Evolutionary conservation across 2,329 filamentous ascomycete genomes (phyloP), one percentile per base, ranked within the genome.

Genomic region (Penicillium sp.): DNA sequence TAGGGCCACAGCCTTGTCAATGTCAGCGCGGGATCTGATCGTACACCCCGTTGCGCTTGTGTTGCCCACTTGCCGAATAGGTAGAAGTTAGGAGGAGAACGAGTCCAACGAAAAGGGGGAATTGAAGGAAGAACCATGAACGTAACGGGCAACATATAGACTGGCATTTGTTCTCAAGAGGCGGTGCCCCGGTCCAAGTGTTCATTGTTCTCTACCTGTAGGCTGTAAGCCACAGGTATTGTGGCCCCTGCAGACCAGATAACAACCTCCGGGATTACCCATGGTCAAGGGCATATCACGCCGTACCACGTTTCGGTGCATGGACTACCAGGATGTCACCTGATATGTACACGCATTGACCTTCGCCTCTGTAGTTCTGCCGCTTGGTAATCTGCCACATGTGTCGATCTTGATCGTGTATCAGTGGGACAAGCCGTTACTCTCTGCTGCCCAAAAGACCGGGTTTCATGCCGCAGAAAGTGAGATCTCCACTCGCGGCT

Each of bases 371-470:
- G n/a, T 35, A 27, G 2, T 48, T 10, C 19, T 9, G n/a, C 14
- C 44, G 5, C 13, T 31, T 27, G 10, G 24, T 31, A 26, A 4
- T 16, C 19, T 43, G 21, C 31, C 8, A 33, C 24, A 44, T 56
- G 63, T 63, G 58, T 58, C 53, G 51, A 48, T 48, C 53, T 43
- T 53, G 53, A 39, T 47, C 24, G 22, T 22, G 19, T 43, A n/a
- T 41, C 29, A 43, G 56, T 59, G 53, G 63, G 61, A 64, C 63
- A 53, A 48, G 51, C 55, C 55, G 49, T 62, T 59, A 52, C 50
- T 52, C 63, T 70, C 59, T 68, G 31, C 66, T 70, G 69, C 69
- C 70, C 64, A 67, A 70, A 59, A 59, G 61, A 67, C 61, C 57
- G 57, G 65, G 64, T 39, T 37, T 19, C 39, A 52, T 21, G 24